Evolutionary conservation across 305 asterid genomes (phyloP).

Genomic region (Fraxinus ornus): DNA sequence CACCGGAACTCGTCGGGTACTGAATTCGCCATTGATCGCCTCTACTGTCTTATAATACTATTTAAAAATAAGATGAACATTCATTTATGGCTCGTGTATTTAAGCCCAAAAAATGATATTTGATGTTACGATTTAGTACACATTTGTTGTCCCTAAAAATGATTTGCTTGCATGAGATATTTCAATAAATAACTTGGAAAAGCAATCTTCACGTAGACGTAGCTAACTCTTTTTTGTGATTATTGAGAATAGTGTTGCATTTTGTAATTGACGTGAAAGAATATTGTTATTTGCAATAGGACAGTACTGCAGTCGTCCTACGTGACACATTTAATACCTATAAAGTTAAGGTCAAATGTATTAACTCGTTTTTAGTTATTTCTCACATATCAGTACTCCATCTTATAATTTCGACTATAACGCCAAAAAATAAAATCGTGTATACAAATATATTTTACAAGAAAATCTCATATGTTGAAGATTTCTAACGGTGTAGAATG

Average conservation of each 20-base stretch:
- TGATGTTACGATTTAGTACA: not conserved
- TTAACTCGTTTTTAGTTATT: too few species aligned
- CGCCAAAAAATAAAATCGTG: too few species aligned
- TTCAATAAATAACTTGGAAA: not conserved
- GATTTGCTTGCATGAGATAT: not conserved
- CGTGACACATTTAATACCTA: not conserved
- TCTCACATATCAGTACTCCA: not conserved
- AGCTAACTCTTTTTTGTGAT: not conserved
- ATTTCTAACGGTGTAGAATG: not conserved
- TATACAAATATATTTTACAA: not conserved
- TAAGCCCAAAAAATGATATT: not conserved
- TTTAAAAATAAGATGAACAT: too few species aligned
- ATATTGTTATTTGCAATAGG: too few species aligned
- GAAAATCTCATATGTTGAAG: not conserved
- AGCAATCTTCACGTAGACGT: not conserved
- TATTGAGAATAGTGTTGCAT: too few species aligned
- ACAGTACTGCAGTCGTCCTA: too few species aligned
- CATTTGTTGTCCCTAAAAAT: not conserved
- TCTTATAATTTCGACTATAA: not conserved
- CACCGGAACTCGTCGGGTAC: too few species aligned
- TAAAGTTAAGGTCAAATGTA: not conserved
- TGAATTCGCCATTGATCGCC: not conserved
- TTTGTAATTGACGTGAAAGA: too few species aligned
- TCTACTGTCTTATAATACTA: not conserved
- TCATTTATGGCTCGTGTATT: not conserved